Evolutionary conservation across 441 rosid species (phyloP), one percentile per base, ranked within the genome.

Genomic region (Breynia disticha): DNA sequence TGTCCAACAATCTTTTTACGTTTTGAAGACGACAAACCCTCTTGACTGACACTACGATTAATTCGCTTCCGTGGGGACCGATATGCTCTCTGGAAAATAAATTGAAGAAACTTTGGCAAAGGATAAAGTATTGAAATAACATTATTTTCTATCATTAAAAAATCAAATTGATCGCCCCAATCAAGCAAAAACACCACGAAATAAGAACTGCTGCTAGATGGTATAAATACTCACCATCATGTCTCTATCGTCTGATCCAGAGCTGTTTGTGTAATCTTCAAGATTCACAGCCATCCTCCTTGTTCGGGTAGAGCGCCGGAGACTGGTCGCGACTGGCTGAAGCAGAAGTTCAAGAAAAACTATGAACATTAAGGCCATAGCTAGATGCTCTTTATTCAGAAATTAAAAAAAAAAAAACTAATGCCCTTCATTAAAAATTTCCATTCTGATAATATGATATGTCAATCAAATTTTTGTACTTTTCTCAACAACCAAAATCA

Each of bases 221-320:
- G 60, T 37, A 57, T 21, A 62, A 44, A 64, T 59, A 57, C 84
- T 75, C 59, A 89, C 99, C 98, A 86, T 93, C 71, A 89, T 60
- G 62, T 86, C 97, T 72, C 76, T 95, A 70, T 89, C 99, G 71
- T 85, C 97, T 58, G 87, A 83, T 63, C 97, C 99, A 46, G 97
- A 93, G 77, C 93, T 89, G 64, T 80, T 87, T 9, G 90, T 83
- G 68, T 77, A 93, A 68, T 63, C 95, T 47, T 83, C 95, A 61
- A 86, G 97, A 63, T 78, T 80, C 61, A 83, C 93, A 58, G 96
- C 72, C 56, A 80, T 49, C 73, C 96, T 84, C 78, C 96, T 84
- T 79, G 79, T 87, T 71, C 99, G 72, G 22, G 96, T 81, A 48
- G 99, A 93, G 55, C 97, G 99, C 49, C 99, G 90, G 57, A 93